These are phyloP conservation scores for Crucibulum laeve DNA, from an alignment of 768 basidiomycete genomes.

Conservation along the genomic window DNA sequence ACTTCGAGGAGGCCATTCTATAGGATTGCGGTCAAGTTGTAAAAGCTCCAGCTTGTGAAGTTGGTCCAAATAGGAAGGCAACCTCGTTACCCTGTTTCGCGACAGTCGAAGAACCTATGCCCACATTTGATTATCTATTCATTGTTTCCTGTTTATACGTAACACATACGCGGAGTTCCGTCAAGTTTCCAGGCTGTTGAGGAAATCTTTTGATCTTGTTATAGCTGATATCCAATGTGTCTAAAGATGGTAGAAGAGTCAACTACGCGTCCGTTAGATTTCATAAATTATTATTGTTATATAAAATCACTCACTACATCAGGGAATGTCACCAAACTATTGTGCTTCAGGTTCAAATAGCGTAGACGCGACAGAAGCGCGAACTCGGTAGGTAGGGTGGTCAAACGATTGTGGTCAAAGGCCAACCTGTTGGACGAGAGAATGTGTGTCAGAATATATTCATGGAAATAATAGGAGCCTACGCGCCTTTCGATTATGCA, in stretches of 20 bases:
- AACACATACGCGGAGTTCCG: constrained; percentile 62
- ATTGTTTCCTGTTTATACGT: background rate
- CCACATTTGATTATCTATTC: background rate
- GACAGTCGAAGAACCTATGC: constrained; percentile 79
- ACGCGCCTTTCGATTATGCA: constrained; percentile 59
- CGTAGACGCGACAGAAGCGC: constrained; percentile 67
- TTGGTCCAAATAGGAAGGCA: constrained; percentile 75
- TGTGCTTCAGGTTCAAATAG: constrained; percentile 86
- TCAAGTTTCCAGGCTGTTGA: constrained; percentile 70
- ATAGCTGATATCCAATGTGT: constrained; percentile 91
- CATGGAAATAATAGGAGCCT: background rate
- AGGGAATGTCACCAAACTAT: constrained; percentile 79
- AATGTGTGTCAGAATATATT: background rate
- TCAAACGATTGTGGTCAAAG: constrained; percentile 79
- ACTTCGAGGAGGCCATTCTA: constrained; percentile 83
- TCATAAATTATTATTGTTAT: constrained; percentile 1
- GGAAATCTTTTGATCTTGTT: constrained; percentile 87
- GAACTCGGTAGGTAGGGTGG: constrained; percentile 73
- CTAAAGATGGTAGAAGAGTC: constrained; percentile 78
- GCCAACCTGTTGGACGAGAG: constrained; percentile 57
- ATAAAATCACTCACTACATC: constrained; percentile 62
- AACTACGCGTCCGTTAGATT: constrained; percentile 44
- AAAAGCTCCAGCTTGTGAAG: constrained; percentile 75
- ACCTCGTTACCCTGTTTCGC: constrained; percentile 74
- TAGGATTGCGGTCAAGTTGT: constrained; percentile 86